A percentile compares a stretch with the other conserved stretches of the same genome.
These are phyloP conservation scores for Cladosporium oxysporum DNA, from an alignment of 2,329 filamentous ascomycete genomes.

Conservation along the genomic window DNA sequence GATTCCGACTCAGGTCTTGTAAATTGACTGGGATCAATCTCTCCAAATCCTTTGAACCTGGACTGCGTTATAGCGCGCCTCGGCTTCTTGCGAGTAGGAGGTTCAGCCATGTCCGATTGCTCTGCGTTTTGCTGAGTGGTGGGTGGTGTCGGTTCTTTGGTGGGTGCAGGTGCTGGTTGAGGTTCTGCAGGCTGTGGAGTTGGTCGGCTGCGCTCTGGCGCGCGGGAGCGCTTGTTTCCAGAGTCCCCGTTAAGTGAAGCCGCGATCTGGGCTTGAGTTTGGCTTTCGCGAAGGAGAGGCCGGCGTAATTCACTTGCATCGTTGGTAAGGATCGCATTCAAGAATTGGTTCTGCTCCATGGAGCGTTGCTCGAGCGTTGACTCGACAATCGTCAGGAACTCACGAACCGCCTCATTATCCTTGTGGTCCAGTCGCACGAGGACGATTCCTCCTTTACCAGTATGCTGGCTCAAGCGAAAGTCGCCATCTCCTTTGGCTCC, in stretches of 20 bases:
- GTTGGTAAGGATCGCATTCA: conserved; percentile 83
- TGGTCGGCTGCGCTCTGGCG: not conserved
- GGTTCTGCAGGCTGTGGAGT: not conserved
- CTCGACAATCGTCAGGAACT: conserved; percentile 54
- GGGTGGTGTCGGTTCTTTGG: not conserved
- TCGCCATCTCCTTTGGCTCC: conserved; percentile 65
- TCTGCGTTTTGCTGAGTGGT: not conserved
- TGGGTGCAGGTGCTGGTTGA: conserved; percentile 1
- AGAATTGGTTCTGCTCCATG: conserved; percentile 85
- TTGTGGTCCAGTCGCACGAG: conserved; percentile 71
- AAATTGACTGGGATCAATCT: conserved; percentile 39
- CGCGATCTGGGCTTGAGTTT: conserved; percentile 3
- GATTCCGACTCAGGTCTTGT: conserved; percentile 27
- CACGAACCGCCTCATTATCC: conserved; percentile 38
- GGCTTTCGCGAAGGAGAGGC: conserved; percentile 56
- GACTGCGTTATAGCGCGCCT: conserved; percentile 41
- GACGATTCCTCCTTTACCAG: conserved; percentile 61
- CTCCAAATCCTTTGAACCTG: conserved; percentile 61
- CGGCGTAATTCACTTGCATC: conserved; percentile 73
- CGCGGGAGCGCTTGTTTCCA: not conserved
- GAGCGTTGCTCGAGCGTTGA: conserved; percentile 75
- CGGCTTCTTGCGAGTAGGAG: conserved; percentile 19
- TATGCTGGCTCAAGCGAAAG: conserved; percentile 34
- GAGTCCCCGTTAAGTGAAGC: conserved; percentile 9
- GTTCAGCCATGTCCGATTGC: not conserved